phyloP scores from a whole-genome alignment of 2,329 filamentous ascomycete genomes.

The Colletotrichum nymphaeae region DNA sequence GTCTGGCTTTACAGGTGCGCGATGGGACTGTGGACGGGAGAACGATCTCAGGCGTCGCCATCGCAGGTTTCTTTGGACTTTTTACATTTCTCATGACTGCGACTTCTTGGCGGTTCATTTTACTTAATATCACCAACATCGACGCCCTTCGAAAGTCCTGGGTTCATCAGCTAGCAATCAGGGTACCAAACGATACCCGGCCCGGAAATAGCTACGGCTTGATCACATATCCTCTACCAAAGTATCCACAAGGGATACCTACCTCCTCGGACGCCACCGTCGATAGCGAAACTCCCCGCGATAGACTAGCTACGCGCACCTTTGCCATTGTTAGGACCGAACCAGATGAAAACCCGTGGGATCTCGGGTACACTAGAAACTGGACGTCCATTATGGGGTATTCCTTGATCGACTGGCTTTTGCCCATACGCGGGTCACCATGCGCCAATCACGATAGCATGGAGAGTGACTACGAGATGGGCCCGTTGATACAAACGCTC shows the following conservation, averaged over 20 bases:
- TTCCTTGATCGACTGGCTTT: slow-evolving; percentile 78
- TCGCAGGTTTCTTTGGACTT: slow-evolving; percentile 80
- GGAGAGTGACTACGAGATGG: slow-evolving; percentile 76
- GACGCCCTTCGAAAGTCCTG: slow-evolving; percentile 76
- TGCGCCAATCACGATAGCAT: slow-evolving; percentile 75
- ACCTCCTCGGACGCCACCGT: slow-evolving; percentile 11
- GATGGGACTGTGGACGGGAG: slow-evolving; percentile 64
- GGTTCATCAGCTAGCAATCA: slow-evolving; percentile 80
- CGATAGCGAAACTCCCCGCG: slow-evolving; percentile 39
- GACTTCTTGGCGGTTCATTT: slow-evolving; percentile 76
- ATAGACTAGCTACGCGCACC: slow-evolving; percentile 66
- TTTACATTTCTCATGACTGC: slow-evolving; percentile 83
- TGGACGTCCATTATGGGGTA: slow-evolving; percentile 84
- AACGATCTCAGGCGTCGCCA: slow-evolving; percentile 73
- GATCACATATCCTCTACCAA: slow-evolving; percentile 69
- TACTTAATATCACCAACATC: slow-evolving; percentile 85
- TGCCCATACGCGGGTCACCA: slow-evolving; percentile 81
- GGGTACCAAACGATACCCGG: slow-evolving; percentile 66
- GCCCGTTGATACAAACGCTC: slow-evolving; percentile 68
- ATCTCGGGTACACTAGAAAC: slow-evolving; percentile 77
- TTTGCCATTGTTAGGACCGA: slow-evolving; percentile 84
- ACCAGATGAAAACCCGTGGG: slow-evolving; percentile 86
- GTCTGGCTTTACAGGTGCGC: slow-evolving; percentile 65
- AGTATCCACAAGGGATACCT: slow-evolving; percentile 34
- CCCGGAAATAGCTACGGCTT: slow-evolving; percentile 57